Conservation (phyloP, 2,329 filamentous ascomycete species). For the Penicillium sp. region DNA sequence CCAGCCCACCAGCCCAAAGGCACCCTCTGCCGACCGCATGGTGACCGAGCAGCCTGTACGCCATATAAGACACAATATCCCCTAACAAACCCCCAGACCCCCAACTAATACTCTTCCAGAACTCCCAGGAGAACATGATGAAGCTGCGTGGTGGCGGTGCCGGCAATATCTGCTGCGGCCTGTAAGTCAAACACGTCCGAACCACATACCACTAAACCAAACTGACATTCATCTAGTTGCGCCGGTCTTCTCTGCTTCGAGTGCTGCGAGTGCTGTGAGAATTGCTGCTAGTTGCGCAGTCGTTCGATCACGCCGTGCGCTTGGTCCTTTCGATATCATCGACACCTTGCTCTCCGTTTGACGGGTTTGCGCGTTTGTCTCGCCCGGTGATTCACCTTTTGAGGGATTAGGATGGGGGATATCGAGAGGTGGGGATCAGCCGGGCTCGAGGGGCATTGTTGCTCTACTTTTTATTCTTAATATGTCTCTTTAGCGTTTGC, state of each 20-base stretch:
- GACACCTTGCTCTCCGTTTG: not conserved
- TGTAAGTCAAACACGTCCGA: slow-evolving; percentile 22
- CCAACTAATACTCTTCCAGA: slow-evolving; percentile 5
- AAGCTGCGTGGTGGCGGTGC: slow-evolving; percentile 34
- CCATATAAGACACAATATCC: not conserved
- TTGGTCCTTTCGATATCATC: not conserved
- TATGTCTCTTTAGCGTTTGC: not conserved
- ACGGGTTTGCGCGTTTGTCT: too few species aligned
- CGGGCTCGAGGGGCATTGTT: not conserved
- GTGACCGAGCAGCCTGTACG: slow-evolving; percentile 29
- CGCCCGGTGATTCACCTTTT: not conserved
- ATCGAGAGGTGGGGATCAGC: not conserved
- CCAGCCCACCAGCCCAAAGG: slow-evolving; percentile 30
- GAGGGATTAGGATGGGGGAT: not conserved
- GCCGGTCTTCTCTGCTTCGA: slow-evolving; percentile 35
- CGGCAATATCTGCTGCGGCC: slow-evolving; percentile 35
- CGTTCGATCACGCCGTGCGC: not conserved
- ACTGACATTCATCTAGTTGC: slow-evolving; percentile 23
- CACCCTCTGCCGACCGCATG: slow-evolving; percentile 21
- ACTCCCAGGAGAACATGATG: slow-evolving; percentile 23
- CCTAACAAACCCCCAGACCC: not conserved
- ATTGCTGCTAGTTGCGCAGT: slow-evolving; percentile 29
- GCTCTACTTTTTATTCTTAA: not conserved
- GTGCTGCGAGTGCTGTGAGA: slow-evolving; percentile 34
- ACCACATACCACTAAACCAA: not conserved